A percentile compares a stretch with the other conserved stretches of the same genome.
Evolutionary conservation across 2,329 filamentous ascomycete genomes (phyloP).

Genomic region (Fusarium chaquense): DNA sequence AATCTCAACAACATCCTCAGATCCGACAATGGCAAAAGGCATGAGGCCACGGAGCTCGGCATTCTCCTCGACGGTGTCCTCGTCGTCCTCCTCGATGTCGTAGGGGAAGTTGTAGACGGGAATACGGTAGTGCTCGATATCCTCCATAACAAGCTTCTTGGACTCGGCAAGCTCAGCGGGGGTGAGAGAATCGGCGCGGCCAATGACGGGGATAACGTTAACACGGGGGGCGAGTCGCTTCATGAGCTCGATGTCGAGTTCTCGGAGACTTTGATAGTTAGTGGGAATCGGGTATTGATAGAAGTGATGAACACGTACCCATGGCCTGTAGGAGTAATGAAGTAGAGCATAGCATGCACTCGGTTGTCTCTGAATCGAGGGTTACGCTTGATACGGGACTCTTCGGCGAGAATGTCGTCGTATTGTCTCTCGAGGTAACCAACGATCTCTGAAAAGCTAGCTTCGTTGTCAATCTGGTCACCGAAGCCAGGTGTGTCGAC

Average conservation of each 20-base stretch:
- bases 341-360: constrained; percentile 98
- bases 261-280: constrained; percentile 78
- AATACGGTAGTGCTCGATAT: constrained; percentile 99
- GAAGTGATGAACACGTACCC: constrained; percentile 67
- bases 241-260: constrained; percentile 99
- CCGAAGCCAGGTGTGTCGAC: constrained; percentile 98
- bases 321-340: constrained; percentile 98
- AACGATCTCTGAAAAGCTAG: constrained; percentile 97
- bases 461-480: constrained; percentile 99
- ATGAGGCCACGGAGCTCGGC: constrained; percentile 96
- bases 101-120: constrained; percentile 99
- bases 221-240: constrained; percentile 97
- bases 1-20: constrained; percentile 94
- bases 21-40: constrained; percentile 99
- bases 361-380: constrained; percentile 99
- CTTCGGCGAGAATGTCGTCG: constrained; percentile 98
- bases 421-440: constrained; percentile 99
- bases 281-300: background rate
- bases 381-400: constrained; percentile 99
- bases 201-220: constrained; percentile 99
- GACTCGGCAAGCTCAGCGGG: constrained; percentile 97
- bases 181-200: constrained; percentile 97
- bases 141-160: constrained; percentile 99
- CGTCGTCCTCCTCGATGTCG: constrained; percentile 99
- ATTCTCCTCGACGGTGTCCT: constrained; percentile 99